Evolutionary conservation across 1,284 basidiomycete species (phyloP).

Genomic region (Melampsora americana): DNA sequence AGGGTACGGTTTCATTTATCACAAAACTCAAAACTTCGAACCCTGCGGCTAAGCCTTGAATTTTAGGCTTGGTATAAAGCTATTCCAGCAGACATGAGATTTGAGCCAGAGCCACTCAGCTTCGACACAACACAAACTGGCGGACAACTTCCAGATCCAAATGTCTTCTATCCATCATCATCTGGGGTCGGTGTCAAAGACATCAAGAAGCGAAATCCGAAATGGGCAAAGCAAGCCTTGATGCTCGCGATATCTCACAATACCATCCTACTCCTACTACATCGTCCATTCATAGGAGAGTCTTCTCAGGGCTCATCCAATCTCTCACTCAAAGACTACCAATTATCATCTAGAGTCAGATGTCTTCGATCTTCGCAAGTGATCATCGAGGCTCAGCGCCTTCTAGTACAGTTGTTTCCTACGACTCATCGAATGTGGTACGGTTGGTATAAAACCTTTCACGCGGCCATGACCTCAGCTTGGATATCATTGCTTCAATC

Average conservation of each 20-base stretch:
- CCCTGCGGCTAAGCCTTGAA: not conserved
- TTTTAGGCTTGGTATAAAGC: conserved; percentile 29
- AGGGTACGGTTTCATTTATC: conserved; percentile 6
- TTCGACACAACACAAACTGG: conserved; percentile 4
- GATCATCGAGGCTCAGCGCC: conserved; percentile 35
- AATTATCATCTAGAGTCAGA: conserved; percentile 24
- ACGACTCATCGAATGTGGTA: conserved; percentile 36
- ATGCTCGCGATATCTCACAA: conserved; percentile 33
- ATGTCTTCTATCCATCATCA: conserved; percentile 22
- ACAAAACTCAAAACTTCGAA: not conserved
- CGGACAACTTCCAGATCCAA: not conserved
- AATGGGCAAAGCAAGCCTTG: conserved; percentile 35
- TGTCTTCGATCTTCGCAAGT: conserved; percentile 35
- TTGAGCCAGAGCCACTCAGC: conserved; percentile 29
- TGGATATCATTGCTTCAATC: conserved; percentile 28
- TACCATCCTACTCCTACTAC: conserved; percentile 26
- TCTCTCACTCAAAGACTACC: not conserved
- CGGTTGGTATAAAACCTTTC: conserved; percentile 39
- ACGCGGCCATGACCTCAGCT: conserved; percentile 40
- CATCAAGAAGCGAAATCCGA: conserved; percentile 6
- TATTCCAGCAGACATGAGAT: conserved; percentile 25
- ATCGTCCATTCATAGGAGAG: conserved; percentile 31
- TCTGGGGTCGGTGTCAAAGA: conserved; percentile 21
- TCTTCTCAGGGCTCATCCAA: not conserved
- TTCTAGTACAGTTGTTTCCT: conserved; percentile 33